Evolutionary conservation across 2,329 filamentous ascomycete species (phyloP), one percentile per base, ranked within the genome.

Genomic region (Alternaria rosae): DNA sequence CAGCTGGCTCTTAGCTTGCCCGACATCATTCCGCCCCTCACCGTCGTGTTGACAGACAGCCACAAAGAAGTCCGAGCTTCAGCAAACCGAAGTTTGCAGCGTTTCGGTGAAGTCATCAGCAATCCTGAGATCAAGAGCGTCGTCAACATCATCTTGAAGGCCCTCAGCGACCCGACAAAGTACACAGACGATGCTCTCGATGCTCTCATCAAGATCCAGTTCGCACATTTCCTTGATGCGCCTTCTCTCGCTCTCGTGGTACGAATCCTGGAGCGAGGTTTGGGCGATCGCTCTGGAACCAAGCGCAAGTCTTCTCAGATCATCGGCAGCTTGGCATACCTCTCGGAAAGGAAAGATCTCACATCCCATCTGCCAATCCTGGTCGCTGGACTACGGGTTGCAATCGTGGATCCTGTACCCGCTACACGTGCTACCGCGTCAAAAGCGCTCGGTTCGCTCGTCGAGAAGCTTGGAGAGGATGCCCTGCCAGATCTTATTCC

Each of bases 391-490:
- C 85, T 99, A 64, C 93, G 96, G 76, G 77, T 92, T 64, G 95
- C 95, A 20, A 89, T 96, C 50, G 93, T 99, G 55, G 95, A 99
- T 75, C 95, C 96, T 10, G 95, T 99, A 4, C 96, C 95, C 11
- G 96, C 94, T 3, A 99, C 96, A 38, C 90, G 95, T 74, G 95
- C 95, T 21, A 99, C 95, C 15, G 95, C 94, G 25, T 98, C 96
- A 6, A 95, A 97, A 75, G 95, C 95, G 41, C 86, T 99, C 43
- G 95, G 95, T 54, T 98, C 95, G 1, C 87, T 97, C n/a, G 91
- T 99, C 64, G 95, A 99, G 82, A 99, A 99, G 82, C 87, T 99
- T 54, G 95, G 95, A 79, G 95, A 99, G 80, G 95, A 99, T 80
- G 92, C 95, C 44, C 85, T 99, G 69, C 96, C 95, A 45, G 95